A percentile compares a stretch with the other conserved stretches of the same genome.
These are phyloP conservation scores for Paecilomyces sp. DNA, from an alignment of 2,329 filamentous ascomycete genomes.

Conservation along the genomic window DNA sequence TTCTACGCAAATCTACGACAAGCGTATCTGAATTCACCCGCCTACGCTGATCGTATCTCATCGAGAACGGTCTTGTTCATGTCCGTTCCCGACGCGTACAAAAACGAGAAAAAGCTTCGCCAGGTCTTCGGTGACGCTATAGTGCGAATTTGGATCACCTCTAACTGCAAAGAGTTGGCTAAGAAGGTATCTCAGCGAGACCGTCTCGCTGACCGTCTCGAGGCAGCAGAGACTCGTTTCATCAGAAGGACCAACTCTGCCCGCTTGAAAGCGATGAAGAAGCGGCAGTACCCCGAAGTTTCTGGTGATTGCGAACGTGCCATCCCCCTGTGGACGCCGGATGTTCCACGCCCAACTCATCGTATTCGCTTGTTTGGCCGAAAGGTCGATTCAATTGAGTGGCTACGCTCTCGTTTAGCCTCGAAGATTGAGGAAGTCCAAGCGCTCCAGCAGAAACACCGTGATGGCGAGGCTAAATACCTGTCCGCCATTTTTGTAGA, in stretches of 20 bases:
- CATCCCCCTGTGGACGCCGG: slow-evolving; percentile 18
- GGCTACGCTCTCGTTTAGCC: slow-evolving; percentile 67
- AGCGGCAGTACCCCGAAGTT: slow-evolving; percentile 13
- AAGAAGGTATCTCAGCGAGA: slow-evolving; percentile 74
- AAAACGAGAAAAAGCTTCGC: slow-evolving; percentile 65
- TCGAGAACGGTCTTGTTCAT: slow-evolving; percentile 84
- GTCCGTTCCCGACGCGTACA: slow-evolving; percentile 70
- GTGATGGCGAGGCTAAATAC: slow-evolving; percentile 55
- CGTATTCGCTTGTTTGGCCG: slow-evolving; percentile 64
- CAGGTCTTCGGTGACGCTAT: slow-evolving; percentile 76
- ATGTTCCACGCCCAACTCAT: slow-evolving; percentile 62
- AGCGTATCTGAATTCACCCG: slow-evolving; percentile 78
- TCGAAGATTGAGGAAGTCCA: slow-evolving; percentile 65
- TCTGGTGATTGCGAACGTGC: slow-evolving; percentile 23
- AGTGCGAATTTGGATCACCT: slow-evolving; percentile 75
- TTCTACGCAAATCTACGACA: slow-evolving; percentile 88
- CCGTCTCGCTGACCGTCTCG: slow-evolving; percentile 68
- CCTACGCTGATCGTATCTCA: slow-evolving; percentile 77
- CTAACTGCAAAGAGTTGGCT: slow-evolving; percentile 67
- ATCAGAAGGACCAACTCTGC: slow-evolving; percentile 70
- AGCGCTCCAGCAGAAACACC: slow-evolving; percentile 57
- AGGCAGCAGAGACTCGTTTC: slow-evolving; percentile 79
- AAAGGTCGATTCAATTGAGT: slow-evolving; percentile 86
- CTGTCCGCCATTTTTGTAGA: slow-evolving; percentile 82
- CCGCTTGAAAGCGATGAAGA: slow-evolving; percentile 53